Percentiles rank a stretch among this genome's conserved stretches.
phyloP scores from a whole-genome alignment of 805 yeast species.

The Saccharomycopsis sp. region DNA sequence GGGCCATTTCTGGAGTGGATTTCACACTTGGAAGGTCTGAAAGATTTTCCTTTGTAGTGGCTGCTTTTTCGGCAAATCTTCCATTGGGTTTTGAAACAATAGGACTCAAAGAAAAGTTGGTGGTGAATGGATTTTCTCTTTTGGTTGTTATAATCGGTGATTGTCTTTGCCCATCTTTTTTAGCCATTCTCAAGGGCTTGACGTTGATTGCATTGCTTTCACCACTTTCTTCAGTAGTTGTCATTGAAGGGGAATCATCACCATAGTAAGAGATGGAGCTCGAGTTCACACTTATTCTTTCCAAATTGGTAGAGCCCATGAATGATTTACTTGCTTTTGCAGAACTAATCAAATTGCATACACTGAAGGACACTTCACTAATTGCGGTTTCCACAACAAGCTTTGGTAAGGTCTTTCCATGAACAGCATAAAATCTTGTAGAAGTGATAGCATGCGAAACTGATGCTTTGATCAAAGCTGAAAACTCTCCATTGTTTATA shows the following conservation, averaged over 20 bases:
- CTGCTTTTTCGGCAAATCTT: neutral
- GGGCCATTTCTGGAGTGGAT: neutral
- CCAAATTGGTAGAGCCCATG: neutral
- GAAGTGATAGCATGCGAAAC: slow-evolving; percentile 69
- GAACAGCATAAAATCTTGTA: slow-evolving; percentile 62
- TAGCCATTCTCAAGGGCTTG: slow-evolving; percentile 62
- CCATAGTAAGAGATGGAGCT: neutral
- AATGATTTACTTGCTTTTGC: slow-evolving; percentile 34
- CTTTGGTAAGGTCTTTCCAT: slow-evolving; percentile 56
- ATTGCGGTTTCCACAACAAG: slow-evolving; percentile 67
- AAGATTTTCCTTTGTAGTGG: too few species aligned
- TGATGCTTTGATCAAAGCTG: slow-evolving; percentile 50
- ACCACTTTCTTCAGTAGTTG: neutral
- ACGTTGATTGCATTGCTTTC: slow-evolving; percentile 1
- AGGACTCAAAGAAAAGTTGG: slow-evolving; percentile 22
- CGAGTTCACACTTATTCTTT: neutral
- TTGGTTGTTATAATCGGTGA: slow-evolving; percentile 20
- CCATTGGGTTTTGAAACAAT: neutral
- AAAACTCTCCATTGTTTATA: slow-evolving; percentile 31
- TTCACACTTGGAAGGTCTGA: too few species aligned
- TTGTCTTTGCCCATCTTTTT: slow-evolving; percentile 32
- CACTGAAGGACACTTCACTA: slow-evolving; percentile 58
- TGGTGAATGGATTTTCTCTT: slow-evolving; percentile 22
- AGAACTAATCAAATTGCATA: slow-evolving; percentile 51
- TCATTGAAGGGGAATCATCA: neutral